Evolutionary conservation across 306 rosid species (phyloP).

Genomic region (Prunus salicina): DNA sequence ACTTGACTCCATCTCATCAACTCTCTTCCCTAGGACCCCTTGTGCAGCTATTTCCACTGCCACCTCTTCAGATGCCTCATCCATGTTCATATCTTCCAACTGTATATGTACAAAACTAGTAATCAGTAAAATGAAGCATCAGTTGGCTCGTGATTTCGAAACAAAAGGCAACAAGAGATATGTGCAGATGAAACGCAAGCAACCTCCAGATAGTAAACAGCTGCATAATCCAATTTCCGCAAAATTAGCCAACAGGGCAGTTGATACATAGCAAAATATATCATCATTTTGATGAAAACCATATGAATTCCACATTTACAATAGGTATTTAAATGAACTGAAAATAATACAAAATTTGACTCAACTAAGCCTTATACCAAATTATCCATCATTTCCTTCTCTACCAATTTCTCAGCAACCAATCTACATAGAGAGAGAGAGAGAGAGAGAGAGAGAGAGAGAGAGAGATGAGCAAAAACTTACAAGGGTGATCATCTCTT

Average conservation of each 20-base stretch:
- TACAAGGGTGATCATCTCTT: slow-evolving; percentile 75
- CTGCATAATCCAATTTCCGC: not conserved
- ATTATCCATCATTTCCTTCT: not conserved
- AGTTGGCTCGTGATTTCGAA: not conserved
- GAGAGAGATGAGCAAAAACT: slow-evolving; percentile 13
- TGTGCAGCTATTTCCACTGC: slow-evolving; percentile 98
- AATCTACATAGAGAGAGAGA: not conserved
- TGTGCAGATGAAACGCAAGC: no score
- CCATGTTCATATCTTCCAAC: slow-evolving; percentile 87
- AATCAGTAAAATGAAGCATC: not conserved
- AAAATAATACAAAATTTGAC: not conserved
- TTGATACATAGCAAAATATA: not conserved
- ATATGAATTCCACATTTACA: not conserved
- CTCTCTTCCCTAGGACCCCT: slow-evolving; percentile 94
- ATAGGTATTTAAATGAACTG: no score
- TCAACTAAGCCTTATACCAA: not conserved
- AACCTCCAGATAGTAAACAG: not conserved
- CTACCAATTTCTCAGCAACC: not conserved
- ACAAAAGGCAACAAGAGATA: not conserved
- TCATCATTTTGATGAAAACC: not conserved
- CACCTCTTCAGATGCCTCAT: slow-evolving; percentile 86
- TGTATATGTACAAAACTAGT: slow-evolving; percentile 18
- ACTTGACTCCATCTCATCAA: slow-evolving; percentile 89
- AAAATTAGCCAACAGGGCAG: not conserved
- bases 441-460: not conserved